These are phyloP conservation scores for Pseudisothecium myosuroides DNA, from an alignment of 225 moss, liverwort and hornwort genomes.

Conservation along the genomic window DNA sequence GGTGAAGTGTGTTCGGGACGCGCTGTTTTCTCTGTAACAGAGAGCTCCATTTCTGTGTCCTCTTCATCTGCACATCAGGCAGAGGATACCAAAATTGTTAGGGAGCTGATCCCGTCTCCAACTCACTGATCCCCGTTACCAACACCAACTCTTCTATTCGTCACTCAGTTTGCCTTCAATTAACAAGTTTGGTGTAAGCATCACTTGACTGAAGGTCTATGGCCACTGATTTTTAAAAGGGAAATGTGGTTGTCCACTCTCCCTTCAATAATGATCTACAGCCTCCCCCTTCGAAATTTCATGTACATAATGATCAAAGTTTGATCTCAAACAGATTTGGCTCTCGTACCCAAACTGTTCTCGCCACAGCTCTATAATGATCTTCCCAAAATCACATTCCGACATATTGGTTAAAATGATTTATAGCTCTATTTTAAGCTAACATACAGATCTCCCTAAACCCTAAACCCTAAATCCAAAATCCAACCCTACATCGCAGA, in stretches of 20 bases:
- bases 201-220: background rate
- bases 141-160: background rate
- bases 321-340: background rate
- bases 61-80: conserved; percentile 20
- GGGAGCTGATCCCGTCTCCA: background rate
- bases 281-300: background rate
- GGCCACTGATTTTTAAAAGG: background rate
- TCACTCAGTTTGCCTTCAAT: background rate
- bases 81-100: background rate
- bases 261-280: background rate
- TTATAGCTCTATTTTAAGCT: background rate
- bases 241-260: background rate
- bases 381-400: background rate
- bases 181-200: background rate
- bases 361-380: background rate
- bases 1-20: background rate
- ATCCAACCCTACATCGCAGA: background rate
- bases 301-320: background rate
- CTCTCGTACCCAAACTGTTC: background rate
- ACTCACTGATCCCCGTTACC: background rate
- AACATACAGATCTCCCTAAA: background rate
- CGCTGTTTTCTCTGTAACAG: conserved; percentile 4
- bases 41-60: conserved; percentile 21
- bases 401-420: background rate
- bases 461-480: background rate